These are phyloP conservation scores for Candida ipomoeae DNA, from an alignment of 805 yeast genomes.

Conservation along the genomic window DNA sequence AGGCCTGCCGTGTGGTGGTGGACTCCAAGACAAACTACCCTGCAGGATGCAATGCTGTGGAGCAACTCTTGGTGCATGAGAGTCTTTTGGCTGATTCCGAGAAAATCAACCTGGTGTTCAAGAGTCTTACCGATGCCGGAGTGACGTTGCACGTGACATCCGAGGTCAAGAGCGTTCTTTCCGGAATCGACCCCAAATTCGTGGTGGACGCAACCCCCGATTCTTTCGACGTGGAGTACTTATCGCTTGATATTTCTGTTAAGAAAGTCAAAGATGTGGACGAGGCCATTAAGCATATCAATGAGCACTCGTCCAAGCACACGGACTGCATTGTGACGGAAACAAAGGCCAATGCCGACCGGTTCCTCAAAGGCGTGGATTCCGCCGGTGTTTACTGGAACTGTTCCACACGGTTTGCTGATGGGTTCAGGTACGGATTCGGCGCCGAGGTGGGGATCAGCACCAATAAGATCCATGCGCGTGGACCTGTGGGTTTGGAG, in stretches of 20 bases:
- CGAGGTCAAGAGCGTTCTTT: conserved; percentile 37
- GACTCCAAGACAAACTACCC: conserved; percentile 96
- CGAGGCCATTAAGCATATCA: conserved; percentile 83
- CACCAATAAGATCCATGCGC: conserved; percentile 93
- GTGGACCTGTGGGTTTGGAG: conserved; percentile 98
- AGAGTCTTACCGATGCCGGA: conserved; percentile 52
- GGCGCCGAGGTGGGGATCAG: conserved; percentile 98
- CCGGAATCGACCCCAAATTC: conserved; percentile 22
- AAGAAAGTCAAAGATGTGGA: conserved; percentile 53
- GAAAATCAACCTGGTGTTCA: conserved; percentile 23
- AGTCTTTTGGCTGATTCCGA: conserved; percentile 26
- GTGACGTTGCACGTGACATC: conserved; percentile 69
- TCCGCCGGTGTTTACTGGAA: conserved; percentile 98
- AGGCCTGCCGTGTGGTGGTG: conserved; percentile 70
- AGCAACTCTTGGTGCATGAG: conserved; percentile 68
- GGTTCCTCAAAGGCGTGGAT: conserved; percentile 79
- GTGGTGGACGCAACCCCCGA: conserved; percentile 50
- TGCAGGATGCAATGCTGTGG: conserved; percentile 98
- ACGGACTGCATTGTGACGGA: conserved; percentile 91
- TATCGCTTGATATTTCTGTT: conserved; percentile 80
- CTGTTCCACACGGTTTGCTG: conserved; percentile 95
- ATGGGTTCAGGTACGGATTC: conserved; percentile 96
- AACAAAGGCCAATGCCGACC: conserved; percentile 63
- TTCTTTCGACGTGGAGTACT: conserved; percentile 80
- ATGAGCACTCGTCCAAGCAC: conserved; percentile 90